Conservation (phyloP, 1,139 yeast species). For the Geotrichum carabidarum region DNA sequence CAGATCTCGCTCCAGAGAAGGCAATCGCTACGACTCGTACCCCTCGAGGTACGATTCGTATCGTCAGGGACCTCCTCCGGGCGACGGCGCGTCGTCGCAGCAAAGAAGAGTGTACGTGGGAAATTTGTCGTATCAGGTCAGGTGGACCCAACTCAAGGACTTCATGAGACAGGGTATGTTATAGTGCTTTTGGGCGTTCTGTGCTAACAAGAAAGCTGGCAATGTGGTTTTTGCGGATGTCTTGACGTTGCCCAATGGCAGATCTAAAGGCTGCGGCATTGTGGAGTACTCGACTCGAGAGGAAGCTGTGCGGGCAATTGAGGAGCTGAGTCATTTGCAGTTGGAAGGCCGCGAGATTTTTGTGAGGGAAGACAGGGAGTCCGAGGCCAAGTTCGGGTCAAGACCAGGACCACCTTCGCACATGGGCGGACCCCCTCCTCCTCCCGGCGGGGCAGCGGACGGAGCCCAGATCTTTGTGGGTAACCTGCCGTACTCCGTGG, state of each 20-base stretch:
- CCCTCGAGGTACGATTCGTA: constrained; percentile 12
- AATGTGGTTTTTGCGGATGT: constrained; percentile 81
- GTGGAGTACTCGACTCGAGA: constrained; percentile 72
- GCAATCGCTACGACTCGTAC: constrained; percentile 8
- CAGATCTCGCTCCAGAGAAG: constrained; percentile 16
- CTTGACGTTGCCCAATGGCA: constrained; percentile 74
- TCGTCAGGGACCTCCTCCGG: constrained; percentile 6
- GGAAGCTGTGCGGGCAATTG: constrained; percentile 72
- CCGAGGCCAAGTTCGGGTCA: constrained; percentile 27
- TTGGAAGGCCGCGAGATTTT: constrained; percentile 78
- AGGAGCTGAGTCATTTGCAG: constrained; percentile 59
- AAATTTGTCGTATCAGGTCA: constrained; percentile 55
- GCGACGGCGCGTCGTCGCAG: constrained; percentile 23
- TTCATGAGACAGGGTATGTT: constrained; percentile 48
- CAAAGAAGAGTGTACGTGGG: constrained; percentile 49
- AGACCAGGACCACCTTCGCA: constrained; percentile 23
- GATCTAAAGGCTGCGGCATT: constrained; percentile 68
- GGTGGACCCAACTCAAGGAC: constrained; percentile 60
- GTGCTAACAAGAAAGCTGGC: constrained; percentile 44
- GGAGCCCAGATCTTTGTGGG: constrained; percentile 70
- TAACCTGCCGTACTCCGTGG: constrained; percentile 72
- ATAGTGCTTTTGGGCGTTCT: not conserved
- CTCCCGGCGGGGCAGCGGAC: constrained; percentile 22
- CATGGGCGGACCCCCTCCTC: constrained; percentile 22
- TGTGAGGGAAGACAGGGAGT: constrained; percentile 61